A percentile compares a stretch with the other conserved stretches of the same genome.
Conservation (phyloP, 2,329 filamentous ascomycete genomes). For the Sporothrix mexicana region DNA sequence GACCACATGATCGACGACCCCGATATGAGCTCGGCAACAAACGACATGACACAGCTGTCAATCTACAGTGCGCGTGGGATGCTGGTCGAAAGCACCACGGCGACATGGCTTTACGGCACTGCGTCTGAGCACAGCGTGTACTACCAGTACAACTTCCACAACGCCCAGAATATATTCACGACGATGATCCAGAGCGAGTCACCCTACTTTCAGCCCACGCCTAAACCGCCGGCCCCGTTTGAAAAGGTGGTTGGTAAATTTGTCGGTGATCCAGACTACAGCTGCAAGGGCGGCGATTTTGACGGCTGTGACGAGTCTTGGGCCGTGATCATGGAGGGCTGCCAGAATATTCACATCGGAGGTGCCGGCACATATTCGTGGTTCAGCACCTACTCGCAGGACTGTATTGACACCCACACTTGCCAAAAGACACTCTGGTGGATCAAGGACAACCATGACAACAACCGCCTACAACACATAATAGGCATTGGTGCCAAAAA, state of each 20-base stretch:
- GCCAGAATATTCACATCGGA: conserved; percentile 39
- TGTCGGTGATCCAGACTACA: conserved; percentile 36
- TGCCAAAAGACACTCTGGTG: conserved; percentile 41
- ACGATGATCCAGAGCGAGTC: conserved; percentile 71
- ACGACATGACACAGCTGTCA: background rate
- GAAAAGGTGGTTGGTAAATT: background rate
- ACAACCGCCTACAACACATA: conserved; percentile 41
- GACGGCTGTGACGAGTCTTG: conserved; percentile 40
- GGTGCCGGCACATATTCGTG: conserved; percentile 42
- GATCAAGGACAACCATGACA: conserved; percentile 39
- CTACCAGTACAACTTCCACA: conserved; percentile 58
- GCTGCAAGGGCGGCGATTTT: conserved; percentile 29
- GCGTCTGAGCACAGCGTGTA: conserved; percentile 57
- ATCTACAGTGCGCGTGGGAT: conserved; percentile 42
- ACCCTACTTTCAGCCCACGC: conserved; percentile 60
- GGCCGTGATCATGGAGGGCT: conserved; percentile 37
- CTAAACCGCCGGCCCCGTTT: conserved; percentile 46
- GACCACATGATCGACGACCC: conserved; percentile 55
- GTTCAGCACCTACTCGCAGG: conserved; percentile 32
- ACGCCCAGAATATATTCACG: conserved; percentile 59
- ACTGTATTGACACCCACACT: conserved; percentile 26
- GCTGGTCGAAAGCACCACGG: conserved; percentile 43
- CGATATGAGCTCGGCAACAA: background rate
- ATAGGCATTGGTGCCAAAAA: conserved; percentile 45
- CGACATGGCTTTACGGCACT: conserved; percentile 51